These are phyloP conservation scores for Jacaranda copaia DNA, from an alignment of 257 asterid species.

Conservation along the genomic window DNA sequence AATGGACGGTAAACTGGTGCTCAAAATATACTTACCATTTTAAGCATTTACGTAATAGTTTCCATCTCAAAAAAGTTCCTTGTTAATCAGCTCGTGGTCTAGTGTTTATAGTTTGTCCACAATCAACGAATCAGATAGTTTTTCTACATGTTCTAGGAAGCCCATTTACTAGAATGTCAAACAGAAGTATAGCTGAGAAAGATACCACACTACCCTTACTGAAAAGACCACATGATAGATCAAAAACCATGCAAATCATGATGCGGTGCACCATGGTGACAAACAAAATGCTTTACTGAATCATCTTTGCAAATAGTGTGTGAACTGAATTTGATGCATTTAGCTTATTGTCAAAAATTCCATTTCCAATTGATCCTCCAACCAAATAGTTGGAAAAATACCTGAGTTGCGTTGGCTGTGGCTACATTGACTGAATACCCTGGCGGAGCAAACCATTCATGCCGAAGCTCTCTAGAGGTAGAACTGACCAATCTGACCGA, in stretches of 20 bases:
- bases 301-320: not conserved
- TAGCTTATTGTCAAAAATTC: not conserved
- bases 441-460: slow-evolving; percentile 79
- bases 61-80: too few species aligned
- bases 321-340: not conserved
- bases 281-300: not conserved
- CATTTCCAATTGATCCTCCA: not conserved
- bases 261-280: not conserved
- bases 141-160: not conserved
- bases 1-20: too few species aligned
- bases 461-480: slow-evolving; percentile 64
- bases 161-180: too few species aligned
- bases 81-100: too few species aligned
- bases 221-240: not conserved
- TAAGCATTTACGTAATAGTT: too few species aligned
- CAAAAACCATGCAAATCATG: not conserved
- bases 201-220: too few species aligned
- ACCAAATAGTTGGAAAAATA: slow-evolving; percentile 28
- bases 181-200: too few species aligned
- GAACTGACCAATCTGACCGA: slow-evolving; percentile 77
- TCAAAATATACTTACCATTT: too few species aligned
- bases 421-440: slow-evolving; percentile 80
- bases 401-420: slow-evolving; percentile 88
- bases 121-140: too few species aligned
- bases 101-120: too few species aligned